These are phyloP conservation scores for Candida odintsovae DNA, from an alignment of 805 yeast genomes.

Conservation along the genomic window DNA sequence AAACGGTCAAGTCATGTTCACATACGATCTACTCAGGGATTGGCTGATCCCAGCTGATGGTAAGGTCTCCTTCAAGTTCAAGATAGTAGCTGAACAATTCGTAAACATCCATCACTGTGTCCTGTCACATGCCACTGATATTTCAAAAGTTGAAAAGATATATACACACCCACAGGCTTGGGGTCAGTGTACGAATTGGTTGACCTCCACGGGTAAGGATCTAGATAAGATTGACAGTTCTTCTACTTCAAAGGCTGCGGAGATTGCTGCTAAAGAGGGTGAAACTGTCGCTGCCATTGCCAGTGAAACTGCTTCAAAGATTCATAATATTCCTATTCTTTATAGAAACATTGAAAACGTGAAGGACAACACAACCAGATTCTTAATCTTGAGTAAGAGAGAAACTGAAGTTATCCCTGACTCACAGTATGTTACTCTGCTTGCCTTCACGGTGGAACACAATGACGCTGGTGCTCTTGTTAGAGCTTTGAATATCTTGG, in stretches of 20 bases:
- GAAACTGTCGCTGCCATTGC: constrained; percentile 64
- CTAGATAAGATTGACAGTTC: constrained; percentile 55
- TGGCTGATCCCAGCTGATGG: constrained; percentile 36
- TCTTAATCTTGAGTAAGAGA: constrained; percentile 55
- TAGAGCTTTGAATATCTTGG: constrained; percentile 54
- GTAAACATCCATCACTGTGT: constrained; percentile 81
- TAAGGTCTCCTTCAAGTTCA: constrained; percentile 31
- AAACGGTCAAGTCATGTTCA: constrained; percentile 86
- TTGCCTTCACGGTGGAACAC: constrained; percentile 60
- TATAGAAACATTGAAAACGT: constrained; percentile 62
- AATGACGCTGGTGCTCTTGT: constrained; percentile 74
- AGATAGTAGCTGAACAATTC: constrained; percentile 70
- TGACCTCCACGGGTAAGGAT: constrained; percentile 29
- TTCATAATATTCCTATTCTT: constrained; percentile 52
- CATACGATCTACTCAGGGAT: constrained; percentile 77
- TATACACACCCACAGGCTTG: constrained; percentile 98
- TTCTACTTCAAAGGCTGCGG: constrained; percentile 86
- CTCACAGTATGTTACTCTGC: constrained; percentile 36
- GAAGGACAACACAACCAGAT: constrained; percentile 77
- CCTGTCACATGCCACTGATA: constrained; percentile 38
- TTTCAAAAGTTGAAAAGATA: constrained; percentile 45
- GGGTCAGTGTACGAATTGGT: constrained; percentile 78
- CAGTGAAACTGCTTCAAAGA: constrained; percentile 57
- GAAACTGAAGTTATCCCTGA: constrained; percentile 8
- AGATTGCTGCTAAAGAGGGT: constrained; percentile 40